Conservation (phyloP, 2,329 filamentous ascomycete genomes). For the Zymoseptoria passerinii region DNA sequence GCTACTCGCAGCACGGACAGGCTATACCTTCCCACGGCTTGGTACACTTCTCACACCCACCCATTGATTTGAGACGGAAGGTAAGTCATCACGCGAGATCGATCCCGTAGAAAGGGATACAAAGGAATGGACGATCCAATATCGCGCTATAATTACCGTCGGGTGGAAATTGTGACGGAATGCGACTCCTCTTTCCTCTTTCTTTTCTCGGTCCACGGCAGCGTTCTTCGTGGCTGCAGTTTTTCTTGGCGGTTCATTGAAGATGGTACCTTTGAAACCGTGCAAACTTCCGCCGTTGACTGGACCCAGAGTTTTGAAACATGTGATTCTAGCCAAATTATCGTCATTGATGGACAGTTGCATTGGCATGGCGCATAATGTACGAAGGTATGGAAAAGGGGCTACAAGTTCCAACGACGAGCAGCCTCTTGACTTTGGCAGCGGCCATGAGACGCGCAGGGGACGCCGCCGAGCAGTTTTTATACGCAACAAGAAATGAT, state of each 20-base stretch:
- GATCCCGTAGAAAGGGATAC: neutral
- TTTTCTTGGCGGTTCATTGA: neutral
- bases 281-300: neutral
- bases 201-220: neutral
- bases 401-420: neutral
- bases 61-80: neutral
- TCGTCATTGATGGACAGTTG: neutral
- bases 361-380: neutral
- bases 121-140: neutral
- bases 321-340: neutral
- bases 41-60: neutral
- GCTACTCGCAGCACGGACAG: too few species aligned
- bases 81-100: neutral
- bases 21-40: too few species aligned
- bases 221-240: too few species aligned
- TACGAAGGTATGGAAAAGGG: neutral
- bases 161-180: neutral
- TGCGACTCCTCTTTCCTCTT: neutral
- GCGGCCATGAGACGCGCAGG: too few species aligned
- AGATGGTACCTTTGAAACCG: neutral
- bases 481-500: too few species aligned
- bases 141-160: neutral
- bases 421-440: too few species aligned
- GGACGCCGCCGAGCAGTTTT: too few species aligned
- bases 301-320: neutral